Conservation (phyloP, 2,329 filamentous ascomycete genomes). For the Westerdykella sp. region DNA sequence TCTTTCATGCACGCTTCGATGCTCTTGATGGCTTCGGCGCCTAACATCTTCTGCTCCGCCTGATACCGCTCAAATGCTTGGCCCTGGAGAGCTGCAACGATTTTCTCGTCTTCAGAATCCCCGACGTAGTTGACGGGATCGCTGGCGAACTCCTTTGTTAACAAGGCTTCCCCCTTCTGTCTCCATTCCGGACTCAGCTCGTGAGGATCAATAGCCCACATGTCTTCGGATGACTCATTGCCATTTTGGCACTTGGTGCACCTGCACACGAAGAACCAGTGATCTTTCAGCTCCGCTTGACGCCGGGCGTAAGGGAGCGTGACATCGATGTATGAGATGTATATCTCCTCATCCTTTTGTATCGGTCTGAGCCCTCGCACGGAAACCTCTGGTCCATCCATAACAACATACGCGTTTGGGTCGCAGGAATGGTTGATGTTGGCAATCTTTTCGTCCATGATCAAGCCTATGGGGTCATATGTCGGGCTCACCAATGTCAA, state of each 20-base stretch:
- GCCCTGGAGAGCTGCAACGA: conserved; percentile 22
- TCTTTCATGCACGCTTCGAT: conserved; percentile 38
- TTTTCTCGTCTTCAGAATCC: conserved; percentile 17
- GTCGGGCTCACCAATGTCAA: conserved; percentile 52
- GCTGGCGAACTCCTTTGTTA: conserved; percentile 9
- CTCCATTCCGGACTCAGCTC: conserved; percentile 20
- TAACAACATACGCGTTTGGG: conserved; percentile 53
- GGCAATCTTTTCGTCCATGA: conserved; percentile 50
- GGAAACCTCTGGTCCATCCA: conserved; percentile 48
- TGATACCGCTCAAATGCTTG: conserved; percentile 23
- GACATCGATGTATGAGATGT: conserved; percentile 56
- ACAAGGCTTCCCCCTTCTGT: conserved; percentile 17
- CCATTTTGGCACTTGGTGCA: conserved; percentile 48
- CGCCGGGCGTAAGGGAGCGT: conserved; percentile 48
- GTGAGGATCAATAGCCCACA: conserved; percentile 31
- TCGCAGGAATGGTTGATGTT: conserved; percentile 58
- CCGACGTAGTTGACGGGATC: conserved; percentile 24
- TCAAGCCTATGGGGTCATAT: conserved; percentile 54
- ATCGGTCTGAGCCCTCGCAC: conserved; percentile 51
- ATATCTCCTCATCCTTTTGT: conserved; percentile 51
- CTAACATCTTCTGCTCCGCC: conserved; percentile 13
- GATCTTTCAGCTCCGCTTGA: conserved; percentile 46
- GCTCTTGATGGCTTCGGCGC: conserved; percentile 26
- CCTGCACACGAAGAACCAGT: conserved; percentile 55
- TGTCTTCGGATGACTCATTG: conserved; percentile 36